These are phyloP conservation scores for Boletus patriciae DNA, from an alignment of 768 basidiomycete genomes.

Conservation along the genomic window DNA sequence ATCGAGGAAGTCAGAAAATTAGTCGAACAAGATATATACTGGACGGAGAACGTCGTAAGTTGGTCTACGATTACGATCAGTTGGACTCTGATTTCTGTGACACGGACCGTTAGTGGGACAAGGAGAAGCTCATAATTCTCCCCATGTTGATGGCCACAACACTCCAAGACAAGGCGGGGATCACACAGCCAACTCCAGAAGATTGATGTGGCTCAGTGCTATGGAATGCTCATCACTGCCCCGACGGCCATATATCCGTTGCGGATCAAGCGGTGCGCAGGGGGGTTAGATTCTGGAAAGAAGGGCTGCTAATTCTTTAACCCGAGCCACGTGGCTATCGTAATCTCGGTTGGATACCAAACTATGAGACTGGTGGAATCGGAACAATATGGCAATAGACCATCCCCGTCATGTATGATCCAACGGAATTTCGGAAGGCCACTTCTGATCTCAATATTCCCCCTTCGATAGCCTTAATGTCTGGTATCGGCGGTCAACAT, in stretches of 20 bases:
- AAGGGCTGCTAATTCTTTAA: neutral
- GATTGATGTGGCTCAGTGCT: conserved; percentile 11
- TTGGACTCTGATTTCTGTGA: neutral
- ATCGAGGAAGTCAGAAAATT: conserved; percentile 45
- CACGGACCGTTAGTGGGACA: conserved; percentile 49
- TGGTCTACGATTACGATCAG: neutral
- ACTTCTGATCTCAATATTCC: neutral
- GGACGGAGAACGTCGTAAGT: conserved; percentile 43
- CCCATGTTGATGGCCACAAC: conserved; percentile 45
- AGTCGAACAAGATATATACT: conserved; percentile 46
- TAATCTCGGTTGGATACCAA: no score
- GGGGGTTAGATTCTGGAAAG: neutral
- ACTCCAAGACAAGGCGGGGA: conserved; percentile 25
- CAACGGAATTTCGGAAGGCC: conserved; percentile 1
- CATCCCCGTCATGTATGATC: neutral
- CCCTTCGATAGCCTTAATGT: conserved; percentile 7
- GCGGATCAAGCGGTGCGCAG: conserved; percentile 8
- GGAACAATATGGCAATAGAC: neutral
- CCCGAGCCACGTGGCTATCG: neutral
- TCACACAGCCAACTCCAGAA: conserved; percentile 25
- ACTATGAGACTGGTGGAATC: neutral
- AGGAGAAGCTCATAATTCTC: conserved; percentile 49
- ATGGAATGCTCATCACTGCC: neutral
- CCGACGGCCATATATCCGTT: neutral
- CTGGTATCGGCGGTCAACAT: neutral